phyloP scores from a whole-genome alignment of 2,329 filamentous ascomycete genomes.

The Chrysosporium queenslandicum region DNA sequence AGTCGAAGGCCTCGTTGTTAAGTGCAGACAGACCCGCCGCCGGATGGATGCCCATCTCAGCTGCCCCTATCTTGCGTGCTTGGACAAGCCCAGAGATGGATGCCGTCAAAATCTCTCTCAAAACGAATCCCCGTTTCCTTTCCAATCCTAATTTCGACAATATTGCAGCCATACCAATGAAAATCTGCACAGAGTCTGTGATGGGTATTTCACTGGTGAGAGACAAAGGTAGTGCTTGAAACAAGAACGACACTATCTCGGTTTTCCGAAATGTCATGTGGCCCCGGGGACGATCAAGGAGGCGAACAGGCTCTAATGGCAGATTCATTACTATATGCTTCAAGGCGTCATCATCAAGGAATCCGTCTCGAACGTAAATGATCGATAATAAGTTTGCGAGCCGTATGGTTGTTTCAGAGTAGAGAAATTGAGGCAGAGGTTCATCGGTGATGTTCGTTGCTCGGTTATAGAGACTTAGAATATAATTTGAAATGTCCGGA shows the following conservation, averaged over 20 bases:
- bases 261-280: conserved; percentile 45
- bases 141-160: conserved; percentile 68
- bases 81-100: conserved; percentile 79
- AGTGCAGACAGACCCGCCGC: conserved; percentile 74
- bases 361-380: conserved; percentile 42
- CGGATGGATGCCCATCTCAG: conserved; percentile 93
- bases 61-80: conserved; percentile 81
- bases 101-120: conserved; percentile 73
- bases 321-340: conserved; percentile 51
- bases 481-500: conserved; percentile 48
- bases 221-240: conserved; percentile 60
- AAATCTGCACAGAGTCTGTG: conserved; percentile 64
- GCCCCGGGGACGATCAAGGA: conserved; percentile 29
- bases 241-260: conserved; percentile 55
- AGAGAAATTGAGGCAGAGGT: conserved; percentile 44
- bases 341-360: conserved; percentile 42
- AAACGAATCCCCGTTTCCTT: conserved; percentile 81
- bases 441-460: conserved; percentile 45
- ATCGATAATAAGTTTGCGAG: conserved; percentile 45
- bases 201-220: conserved; percentile 54
- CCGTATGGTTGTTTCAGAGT: conserved; percentile 49
- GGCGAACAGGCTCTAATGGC: conserved; percentile 29
- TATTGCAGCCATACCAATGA: conserved; percentile 81
- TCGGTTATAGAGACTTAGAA: conserved; percentile 47
- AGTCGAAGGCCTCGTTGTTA: conserved; percentile 43